phyloP scores from a whole-genome alignment of 2,329 filamentous ascomycete genomes.

The Phialocephala sp. region DNA sequence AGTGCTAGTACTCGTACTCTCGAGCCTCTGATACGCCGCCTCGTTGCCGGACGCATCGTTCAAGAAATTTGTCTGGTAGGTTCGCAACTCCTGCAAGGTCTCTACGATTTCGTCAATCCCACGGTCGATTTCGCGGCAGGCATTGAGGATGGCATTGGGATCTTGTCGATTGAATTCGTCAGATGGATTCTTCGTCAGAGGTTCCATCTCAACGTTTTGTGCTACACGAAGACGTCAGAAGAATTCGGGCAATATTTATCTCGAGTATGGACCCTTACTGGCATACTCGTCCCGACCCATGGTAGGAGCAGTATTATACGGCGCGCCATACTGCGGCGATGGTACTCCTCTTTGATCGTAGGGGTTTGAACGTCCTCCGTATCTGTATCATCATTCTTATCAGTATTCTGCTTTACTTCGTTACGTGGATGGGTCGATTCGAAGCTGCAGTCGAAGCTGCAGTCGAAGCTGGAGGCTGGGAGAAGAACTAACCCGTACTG shows the following conservation, averaged over 20 bases:
- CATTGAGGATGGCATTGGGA: constrained; percentile 81
- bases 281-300: constrained; percentile 48
- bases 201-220: constrained; percentile 70
- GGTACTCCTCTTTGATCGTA: constrained; percentile 57
- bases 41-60: constrained; percentile 65
- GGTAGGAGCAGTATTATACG: constrained; percentile 47
- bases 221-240: constrained; percentile 29
- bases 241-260: constrained; percentile 2
- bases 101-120: constrained; percentile 76
- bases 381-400: constrained; percentile 48
- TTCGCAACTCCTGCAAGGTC: constrained; percentile 74
- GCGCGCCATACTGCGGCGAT: constrained; percentile 32
- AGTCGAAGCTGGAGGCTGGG: constrained; percentile 6
- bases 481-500: constrained; percentile 41
- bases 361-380: constrained; percentile 60
- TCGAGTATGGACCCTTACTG: constrained; percentile 37
- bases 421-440: neutral
- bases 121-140: constrained; percentile 80
- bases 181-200: constrained; percentile 52
- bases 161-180: constrained; percentile 57
- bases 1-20: constrained; percentile 76
- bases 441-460: constrained; percentile 5
- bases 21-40: constrained; percentile 71
- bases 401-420: constrained; percentile 19
- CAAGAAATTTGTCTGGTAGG: constrained; percentile 67